Base-by-base conservation (phyloP, 192 early-diverging fungal genomes). In the Kickxella alabastrina region DNA sequence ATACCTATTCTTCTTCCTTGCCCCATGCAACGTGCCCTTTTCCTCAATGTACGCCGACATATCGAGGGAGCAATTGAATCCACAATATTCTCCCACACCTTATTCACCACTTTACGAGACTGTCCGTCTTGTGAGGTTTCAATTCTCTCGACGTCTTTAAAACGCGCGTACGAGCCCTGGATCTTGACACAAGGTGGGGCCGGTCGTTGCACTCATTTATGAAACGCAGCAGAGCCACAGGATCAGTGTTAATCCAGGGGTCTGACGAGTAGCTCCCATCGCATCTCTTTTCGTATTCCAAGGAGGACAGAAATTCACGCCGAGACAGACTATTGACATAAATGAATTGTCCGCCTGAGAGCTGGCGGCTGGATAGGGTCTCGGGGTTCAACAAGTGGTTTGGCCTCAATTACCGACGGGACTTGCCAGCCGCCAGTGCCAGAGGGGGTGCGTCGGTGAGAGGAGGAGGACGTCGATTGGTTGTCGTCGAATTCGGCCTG, bases 41-140 rank as follows among this genome's bases (percentile, higher is more conserved):
- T 61, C 57, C 42, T 76, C 57, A 39, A 76, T 68, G 18, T 54
- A 65, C 4, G 65, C 65, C 27, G 73, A 68, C 38, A 76, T 49
- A 26, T 76, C 65, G 6, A 76, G 24, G 1, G 57, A 40, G 15
- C 68, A 76, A 37, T 49, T 43, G 27, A 76, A 14, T 76, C 73
- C 23, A 64, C 61, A 13, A 76, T 54, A 1, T 21, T 57, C 15
- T 76, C 59, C 1, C 26, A 52, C 10, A 42, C 49, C 32, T 61
- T 57, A 3, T 48, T 27, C 2, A 44, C 43, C 14, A 44, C 36
- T 10, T 35, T 40, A 14, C 41, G 54, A 2, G 43, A 39, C 19
- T 49, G 59, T n/a, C 55, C 52, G 39, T 54, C 44, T 4, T 41
- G 42, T 3, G 28, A 26, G 23, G 48, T 46, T 15, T 28, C 35